Evolutionary conservation across 2,329 filamentous ascomycete species (phyloP).

Genomic region (Colletotrichum gloeosporioides): DNA sequence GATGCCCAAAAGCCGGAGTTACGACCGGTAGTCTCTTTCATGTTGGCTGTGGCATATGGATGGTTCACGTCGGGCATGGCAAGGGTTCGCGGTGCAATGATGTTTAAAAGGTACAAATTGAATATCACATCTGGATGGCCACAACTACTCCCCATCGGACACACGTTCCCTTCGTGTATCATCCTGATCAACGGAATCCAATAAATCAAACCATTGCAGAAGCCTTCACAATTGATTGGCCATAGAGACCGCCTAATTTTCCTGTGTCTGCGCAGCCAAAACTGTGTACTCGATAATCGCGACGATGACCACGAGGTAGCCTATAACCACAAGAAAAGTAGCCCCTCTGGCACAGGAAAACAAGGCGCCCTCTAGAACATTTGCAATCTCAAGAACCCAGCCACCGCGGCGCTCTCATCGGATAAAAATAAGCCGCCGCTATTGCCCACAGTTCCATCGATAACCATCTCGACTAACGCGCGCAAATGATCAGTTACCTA

Average conservation of each 20-base stretch:
- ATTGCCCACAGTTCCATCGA: neutral
- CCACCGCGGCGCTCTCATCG: neutral
- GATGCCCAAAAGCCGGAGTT: constrained; percentile 42
- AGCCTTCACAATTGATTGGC: neutral
- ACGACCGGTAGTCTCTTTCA: neutral
- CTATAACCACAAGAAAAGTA: neutral
- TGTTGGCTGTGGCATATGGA: fast-evolving
- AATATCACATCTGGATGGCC: neutral
- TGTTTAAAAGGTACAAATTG: neutral
- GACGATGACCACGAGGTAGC: neutral
- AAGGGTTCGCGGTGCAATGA: neutral
- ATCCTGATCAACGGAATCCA: fast-evolving
- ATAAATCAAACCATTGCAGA: fast-evolving
- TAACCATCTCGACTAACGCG: neutral
- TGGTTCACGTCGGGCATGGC: neutral
- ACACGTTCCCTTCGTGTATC: neutral
- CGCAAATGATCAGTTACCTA: neutral
- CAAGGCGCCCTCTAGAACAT: neutral
- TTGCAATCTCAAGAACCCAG: neutral
- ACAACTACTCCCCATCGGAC: neutral
- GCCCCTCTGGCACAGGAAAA: fast-evolving
- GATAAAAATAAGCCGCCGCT: neutral
- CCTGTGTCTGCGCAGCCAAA: neutral
- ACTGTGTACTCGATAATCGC: neutral
- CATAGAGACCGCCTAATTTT: fast-evolving